phyloP scores from a whole-genome alignment of 2,329 filamentous ascomycete genomes.

The Cercospora nicotianae region DNA sequence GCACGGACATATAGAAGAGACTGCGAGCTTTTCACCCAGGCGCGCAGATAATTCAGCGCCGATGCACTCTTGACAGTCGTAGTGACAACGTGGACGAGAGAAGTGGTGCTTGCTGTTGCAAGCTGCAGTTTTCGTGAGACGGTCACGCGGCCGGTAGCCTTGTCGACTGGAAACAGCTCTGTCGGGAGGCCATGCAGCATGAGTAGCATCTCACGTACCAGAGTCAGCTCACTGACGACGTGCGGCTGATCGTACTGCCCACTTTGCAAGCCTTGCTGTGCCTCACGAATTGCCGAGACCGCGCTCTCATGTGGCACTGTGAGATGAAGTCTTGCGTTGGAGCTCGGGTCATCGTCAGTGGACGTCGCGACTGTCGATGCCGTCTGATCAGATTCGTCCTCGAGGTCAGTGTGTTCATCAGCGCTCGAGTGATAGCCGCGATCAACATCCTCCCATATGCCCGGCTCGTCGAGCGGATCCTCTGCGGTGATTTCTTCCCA shows the following conservation, averaged over 20 bases:
- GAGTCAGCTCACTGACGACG: conserved; percentile 66
- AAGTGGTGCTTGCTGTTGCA: conserved; percentile 26
- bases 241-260: not conserved
- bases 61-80: conserved; percentile 53
- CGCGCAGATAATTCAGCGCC: conserved; percentile 50
- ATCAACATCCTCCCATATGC: conserved; percentile 70
- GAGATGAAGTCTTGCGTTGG: conserved; percentile 40
- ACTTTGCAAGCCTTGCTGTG: conserved; percentile 13
- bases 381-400: conserved; percentile 34
- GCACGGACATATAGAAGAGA: conserved; percentile 59
- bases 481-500: conserved; percentile 80
- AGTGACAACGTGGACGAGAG: conserved; percentile 42
- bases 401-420: conserved; percentile 49
- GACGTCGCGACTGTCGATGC: conserved; percentile 40
- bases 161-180: conserved; percentile 60
- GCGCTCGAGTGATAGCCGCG: conserved; percentile 66
- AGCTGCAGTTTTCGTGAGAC: conserved; percentile 14
- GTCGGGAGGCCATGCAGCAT: conserved; percentile 81
- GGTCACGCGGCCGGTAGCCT: conserved; percentile 27
- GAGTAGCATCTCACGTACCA: conserved; percentile 74
- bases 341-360: conserved; percentile 40
- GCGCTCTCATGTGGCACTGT: conserved; percentile 30
- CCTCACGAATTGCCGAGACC: conserved; percentile 43
- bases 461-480: conserved; percentile 69
- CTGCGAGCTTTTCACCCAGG: conserved; percentile 46